A percentile compares a stretch with the other conserved stretches of the same genome.
These are phyloP conservation scores for Paspalum notatum DNA, from an alignment of 176 grass and related monocot species.

Conservation along the genomic window DNA sequence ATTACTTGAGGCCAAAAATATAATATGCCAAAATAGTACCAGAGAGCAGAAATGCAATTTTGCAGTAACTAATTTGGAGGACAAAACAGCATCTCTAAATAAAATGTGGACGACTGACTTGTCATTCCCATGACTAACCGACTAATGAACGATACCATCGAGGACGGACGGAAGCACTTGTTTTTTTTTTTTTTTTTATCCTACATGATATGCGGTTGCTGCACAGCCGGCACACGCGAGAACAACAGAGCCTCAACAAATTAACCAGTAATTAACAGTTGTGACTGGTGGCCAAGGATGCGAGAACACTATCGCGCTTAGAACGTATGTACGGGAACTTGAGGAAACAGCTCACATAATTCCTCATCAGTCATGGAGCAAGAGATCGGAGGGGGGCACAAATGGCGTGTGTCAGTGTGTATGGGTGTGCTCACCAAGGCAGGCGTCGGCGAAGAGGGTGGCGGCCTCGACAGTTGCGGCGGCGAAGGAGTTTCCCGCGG, in stretches of 20 bases:
- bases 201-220: too few species aligned
- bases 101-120: not conserved
- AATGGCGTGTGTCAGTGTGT: not conserved
- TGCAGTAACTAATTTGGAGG: not conserved
- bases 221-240: not conserved
- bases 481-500: conserved; percentile 33
- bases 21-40: not conserved
- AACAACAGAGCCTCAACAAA: not conserved
- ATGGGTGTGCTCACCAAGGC: conserved; percentile 19
- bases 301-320: not conserved
- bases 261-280: not conserved
- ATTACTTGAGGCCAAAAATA: not conserved
- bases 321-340: not conserved
- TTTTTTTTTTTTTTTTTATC: not conserved
- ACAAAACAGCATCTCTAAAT: not conserved
- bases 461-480: conserved; percentile 25
- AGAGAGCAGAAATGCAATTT: not conserved
- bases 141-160: not conserved
- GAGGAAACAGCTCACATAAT: not conserved
- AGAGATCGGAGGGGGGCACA: not conserved
- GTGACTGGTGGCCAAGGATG: too few species aligned
- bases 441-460: conserved; percentile 30
- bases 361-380: not conserved
- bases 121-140: not conserved
- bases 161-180: not conserved